phyloP scores from a whole-genome alignment of 2,329 filamentous ascomycete genomes.

The Diaporthe sp. region DNA sequence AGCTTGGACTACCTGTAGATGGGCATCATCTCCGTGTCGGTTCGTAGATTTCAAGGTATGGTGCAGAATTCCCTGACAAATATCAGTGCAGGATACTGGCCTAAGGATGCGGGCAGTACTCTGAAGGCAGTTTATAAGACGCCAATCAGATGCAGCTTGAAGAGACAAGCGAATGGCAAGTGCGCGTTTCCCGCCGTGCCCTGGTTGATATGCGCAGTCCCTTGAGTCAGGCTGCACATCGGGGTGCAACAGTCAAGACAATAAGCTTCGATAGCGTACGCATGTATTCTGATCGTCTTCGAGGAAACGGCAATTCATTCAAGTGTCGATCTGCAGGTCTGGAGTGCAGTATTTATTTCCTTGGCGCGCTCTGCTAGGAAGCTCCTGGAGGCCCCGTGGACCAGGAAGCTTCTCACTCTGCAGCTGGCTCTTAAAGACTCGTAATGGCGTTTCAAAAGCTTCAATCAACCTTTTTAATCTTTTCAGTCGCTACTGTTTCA shows the following conservation, averaged over 20 bases:
- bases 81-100: no score
- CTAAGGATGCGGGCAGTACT: no score
- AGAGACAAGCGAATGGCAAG: background rate
- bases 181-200: background rate
- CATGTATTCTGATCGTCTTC: background rate
- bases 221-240: background rate
- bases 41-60: background rate
- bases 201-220: background rate
- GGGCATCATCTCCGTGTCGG: background rate
- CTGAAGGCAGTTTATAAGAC: no score
- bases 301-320: background rate
- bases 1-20: background rate
- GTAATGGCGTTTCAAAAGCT: background rate
- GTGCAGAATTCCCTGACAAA: background rate
- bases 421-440: background rate
- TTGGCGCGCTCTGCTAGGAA: background rate
- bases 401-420: background rate
- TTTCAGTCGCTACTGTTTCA: no score
- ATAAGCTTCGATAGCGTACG: background rate
- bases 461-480: background rate
- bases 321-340: background rate
- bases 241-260: background rate
- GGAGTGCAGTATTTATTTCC: background rate
- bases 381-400: no score
- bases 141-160: background rate